Evolutionary conservation across 139 green algal species (phyloP).

Genomic region (Micractinium conductrix): DNA sequence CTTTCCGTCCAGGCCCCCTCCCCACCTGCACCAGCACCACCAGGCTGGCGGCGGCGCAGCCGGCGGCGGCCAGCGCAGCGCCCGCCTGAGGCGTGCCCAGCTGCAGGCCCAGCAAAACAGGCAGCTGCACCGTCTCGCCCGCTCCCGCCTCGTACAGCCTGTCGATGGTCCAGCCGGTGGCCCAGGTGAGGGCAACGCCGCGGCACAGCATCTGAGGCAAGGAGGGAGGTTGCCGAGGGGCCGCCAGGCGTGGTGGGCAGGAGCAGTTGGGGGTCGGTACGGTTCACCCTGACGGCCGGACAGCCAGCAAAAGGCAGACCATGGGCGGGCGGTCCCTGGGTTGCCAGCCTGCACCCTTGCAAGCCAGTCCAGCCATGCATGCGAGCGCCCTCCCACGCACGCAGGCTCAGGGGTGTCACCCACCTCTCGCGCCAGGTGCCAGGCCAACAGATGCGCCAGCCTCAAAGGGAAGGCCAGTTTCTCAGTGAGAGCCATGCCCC

Average conservation of each 20-base stretch:
- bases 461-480: slow-evolving; percentile 22
- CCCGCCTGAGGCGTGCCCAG: slow-evolving; percentile 40
- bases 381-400: too few relatives aligned
- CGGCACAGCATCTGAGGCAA: slow-evolving; percentile 55
- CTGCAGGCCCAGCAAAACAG: slow-evolving; percentile 9
- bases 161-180: slow-evolving; percentile 54
- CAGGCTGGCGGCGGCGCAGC: slow-evolving; percentile 25
- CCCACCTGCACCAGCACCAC: slow-evolving; percentile 29
- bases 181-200: slow-evolving; percentile 56
- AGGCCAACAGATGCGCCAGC: slow-evolving; percentile 47
- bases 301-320: too few relatives aligned
- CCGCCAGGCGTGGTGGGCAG: too few relatives aligned
- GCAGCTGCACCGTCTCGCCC: slow-evolving; percentile 50
- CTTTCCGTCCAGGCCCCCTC: background rate
- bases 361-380: too few relatives aligned
- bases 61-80: slow-evolving; percentile 29
- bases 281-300: too few relatives aligned
- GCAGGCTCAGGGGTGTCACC: background rate
- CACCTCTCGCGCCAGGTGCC: slow-evolving; percentile 54
- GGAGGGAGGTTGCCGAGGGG: too few relatives aligned
- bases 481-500: background rate
- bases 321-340: too few relatives aligned
- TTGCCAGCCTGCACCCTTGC: too few relatives aligned
- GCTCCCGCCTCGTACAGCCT: slow-evolving; percentile 53
- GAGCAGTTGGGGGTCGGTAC: too few relatives aligned